Evolutionary conservation across 192 early-diverging fungal species (phyloP).

Genomic region (Coemansia sp.): DNA sequence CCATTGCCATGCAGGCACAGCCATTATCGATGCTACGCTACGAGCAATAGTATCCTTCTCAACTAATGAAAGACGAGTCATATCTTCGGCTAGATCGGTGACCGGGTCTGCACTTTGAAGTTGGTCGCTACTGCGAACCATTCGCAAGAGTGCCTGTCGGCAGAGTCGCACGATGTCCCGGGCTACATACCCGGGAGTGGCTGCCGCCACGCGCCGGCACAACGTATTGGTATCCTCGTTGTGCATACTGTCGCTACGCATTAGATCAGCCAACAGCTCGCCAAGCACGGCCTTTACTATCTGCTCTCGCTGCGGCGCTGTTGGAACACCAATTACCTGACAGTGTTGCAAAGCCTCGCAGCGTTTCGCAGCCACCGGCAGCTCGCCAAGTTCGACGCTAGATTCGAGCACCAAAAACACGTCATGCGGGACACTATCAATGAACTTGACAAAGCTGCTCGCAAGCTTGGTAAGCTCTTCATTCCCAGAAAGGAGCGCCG

Average conservation of each 20-base stretch:
- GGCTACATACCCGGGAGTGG: conserved; percentile 52
- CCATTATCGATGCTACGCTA: neutral
- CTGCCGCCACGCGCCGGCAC: conserved; percentile 27
- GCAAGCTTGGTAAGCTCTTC: conserved; percentile 19
- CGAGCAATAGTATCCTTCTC: neutral
- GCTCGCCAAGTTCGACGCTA: conserved; percentile 15
- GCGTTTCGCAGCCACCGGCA: conserved; percentile 29
- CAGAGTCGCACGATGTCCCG: conserved; percentile 44
- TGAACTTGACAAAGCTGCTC: conserved; percentile 28
- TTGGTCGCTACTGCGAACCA: conserved; percentile 13
- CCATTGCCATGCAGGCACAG: conserved; percentile 17
- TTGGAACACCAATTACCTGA: conserved; percentile 21
- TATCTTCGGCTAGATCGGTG: neutral
- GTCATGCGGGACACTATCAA: conserved; percentile 20
- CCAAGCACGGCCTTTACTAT: conserved; percentile 16
- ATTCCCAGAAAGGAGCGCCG: conserved; percentile 16
- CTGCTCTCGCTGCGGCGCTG: conserved; percentile 26
- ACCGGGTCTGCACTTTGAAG: neutral
- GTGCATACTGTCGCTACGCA: neutral
- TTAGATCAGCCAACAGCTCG: neutral
- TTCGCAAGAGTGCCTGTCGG: conserved; percentile 36
- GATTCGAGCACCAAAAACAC: conserved; percentile 47
- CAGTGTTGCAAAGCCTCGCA: conserved; percentile 29
- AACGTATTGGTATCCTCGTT: neutral
- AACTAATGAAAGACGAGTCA: conserved; percentile 13